Conservation (phyloP, 2,329 filamentous ascomycete species). For the Xylaria sp. region DNA sequence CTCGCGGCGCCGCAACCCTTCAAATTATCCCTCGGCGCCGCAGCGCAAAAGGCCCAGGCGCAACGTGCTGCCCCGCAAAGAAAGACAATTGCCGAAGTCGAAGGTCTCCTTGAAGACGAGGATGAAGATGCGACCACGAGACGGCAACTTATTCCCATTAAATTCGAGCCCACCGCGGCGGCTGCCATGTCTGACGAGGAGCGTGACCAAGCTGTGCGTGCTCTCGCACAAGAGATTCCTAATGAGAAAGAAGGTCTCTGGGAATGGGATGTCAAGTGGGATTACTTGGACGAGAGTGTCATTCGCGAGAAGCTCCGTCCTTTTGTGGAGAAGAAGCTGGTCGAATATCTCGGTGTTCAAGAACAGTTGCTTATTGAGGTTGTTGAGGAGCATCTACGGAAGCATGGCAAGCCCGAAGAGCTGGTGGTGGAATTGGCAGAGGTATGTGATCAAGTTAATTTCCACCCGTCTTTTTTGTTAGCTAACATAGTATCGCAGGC, state of each 20-base stretch:
- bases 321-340: constrained; percentile 97
- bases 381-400: constrained; percentile 85
- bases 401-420: constrained; percentile 77
- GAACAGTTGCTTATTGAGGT: constrained; percentile 95
- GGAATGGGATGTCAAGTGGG: constrained; percentile 94
- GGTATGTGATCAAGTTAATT: constrained; percentile 61
- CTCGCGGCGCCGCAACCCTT: constrained; percentile 76
- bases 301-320: constrained; percentile 88
- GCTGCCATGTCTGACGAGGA: constrained; percentile 86
- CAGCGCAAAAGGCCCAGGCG: constrained; percentile 76
- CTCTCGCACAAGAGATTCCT: constrained; percentile 90
- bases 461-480: background rate
- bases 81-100: constrained; percentile 90
- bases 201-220: constrained; percentile 79
- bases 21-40: constrained; percentile 91
- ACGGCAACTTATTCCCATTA: constrained; percentile 82
- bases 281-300: constrained; percentile 82
- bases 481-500: constrained; percentile 64
- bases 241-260: constrained; percentile 86
- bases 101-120: constrained; percentile 93
- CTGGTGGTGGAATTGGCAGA: constrained; percentile 86
- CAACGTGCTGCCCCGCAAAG: constrained; percentile 67
- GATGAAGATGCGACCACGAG: constrained; percentile 79
- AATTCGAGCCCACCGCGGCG: constrained; percentile 76
- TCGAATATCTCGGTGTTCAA: constrained; percentile 95